These are phyloP conservation scores for Ilyonectria robusta DNA, from an alignment of 2,329 filamentous ascomycete genomes.

Conservation along the genomic window DNA sequence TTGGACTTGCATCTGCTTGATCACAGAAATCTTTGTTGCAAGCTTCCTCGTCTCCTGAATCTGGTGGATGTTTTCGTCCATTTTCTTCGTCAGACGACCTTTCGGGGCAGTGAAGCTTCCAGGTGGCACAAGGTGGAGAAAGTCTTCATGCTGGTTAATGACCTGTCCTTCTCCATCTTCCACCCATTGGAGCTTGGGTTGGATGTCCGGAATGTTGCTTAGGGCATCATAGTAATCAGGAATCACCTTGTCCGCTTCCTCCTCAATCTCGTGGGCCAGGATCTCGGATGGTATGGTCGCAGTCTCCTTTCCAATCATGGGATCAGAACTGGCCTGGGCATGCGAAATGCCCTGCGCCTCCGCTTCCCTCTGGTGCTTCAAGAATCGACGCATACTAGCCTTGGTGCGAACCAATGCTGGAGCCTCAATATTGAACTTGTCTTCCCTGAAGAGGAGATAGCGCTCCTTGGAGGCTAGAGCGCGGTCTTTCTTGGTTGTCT, in stretches of 20 bases:
- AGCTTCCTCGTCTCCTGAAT: conserved; percentile 98
- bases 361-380: conserved; percentile 82
- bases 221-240: conserved; percentile 96
- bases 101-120: conserved; percentile 83
- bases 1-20: conserved; percentile 99
- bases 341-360: conserved; percentile 63
- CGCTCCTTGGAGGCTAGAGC: conserved; percentile 89
- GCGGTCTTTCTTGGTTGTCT: conserved; percentile 96
- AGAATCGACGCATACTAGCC: conserved; percentile 89
- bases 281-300: conserved; percentile 75
- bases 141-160: conserved; percentile 89
- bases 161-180: conserved; percentile 92
- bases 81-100: conserved; percentile 81
- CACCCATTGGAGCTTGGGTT: conserved; percentile 84
- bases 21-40: conserved; percentile 95
- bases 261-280: conserved; percentile 94
- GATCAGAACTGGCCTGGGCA: conserved; percentile 54
- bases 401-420: conserved; percentile 89
- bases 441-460: conserved; percentile 86
- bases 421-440: conserved; percentile 88
- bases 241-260: conserved; percentile 85
- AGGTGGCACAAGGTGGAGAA: conserved; percentile 80
- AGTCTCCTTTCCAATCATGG: conserved; percentile 61
- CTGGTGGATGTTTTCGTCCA: conserved; percentile 92
- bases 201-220: conserved; percentile 87